phyloP scores from a whole-genome alignment of 2,329 filamentous ascomycete genomes.

The Fusarium siculi region DNA sequence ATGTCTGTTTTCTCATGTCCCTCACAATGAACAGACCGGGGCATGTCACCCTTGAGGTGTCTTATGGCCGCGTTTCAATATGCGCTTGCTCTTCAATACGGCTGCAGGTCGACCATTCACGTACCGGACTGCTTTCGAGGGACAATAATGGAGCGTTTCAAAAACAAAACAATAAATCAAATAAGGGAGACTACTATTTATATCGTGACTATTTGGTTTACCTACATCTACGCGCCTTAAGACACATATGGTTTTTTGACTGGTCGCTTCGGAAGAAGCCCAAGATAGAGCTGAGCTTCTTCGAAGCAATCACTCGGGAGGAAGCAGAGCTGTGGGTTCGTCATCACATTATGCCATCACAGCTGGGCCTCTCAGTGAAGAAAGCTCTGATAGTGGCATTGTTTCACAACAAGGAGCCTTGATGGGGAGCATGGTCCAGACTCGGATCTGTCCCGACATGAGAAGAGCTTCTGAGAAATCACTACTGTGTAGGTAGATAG shows the following conservation, averaged over 20 bases:
- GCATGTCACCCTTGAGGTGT: neutral
- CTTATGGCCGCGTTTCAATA: constrained; percentile 22
- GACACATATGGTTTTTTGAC: neutral
- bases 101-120: neutral
- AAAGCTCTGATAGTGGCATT: constrained; percentile 29
- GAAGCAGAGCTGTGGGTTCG: constrained; percentile 30
- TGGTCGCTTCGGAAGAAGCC: constrained; percentile 26
- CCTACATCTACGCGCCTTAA: constrained; percentile 14
- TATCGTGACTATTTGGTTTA: neutral
- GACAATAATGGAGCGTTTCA: neutral
- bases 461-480: constrained; percentile 9
- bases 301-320: constrained; percentile 36
- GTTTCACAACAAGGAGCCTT: constrained; percentile 41
- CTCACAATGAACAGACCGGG: neutral
- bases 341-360: constrained; percentile 35
- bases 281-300: constrained; percentile 9
- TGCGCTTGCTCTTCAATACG: constrained; percentile 2
- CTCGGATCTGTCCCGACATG: constrained; percentile 23
- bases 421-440: constrained; percentile 34
- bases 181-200: neutral
- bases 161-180: neutral
- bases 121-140: neutral
- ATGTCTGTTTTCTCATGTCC: neutral
- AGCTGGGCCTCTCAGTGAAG: constrained; percentile 32
- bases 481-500: neutral